Evolutionary conservation across 768 basidiomycete species (phyloP).

Genomic region (Leccinum aurantiacum): DNA sequence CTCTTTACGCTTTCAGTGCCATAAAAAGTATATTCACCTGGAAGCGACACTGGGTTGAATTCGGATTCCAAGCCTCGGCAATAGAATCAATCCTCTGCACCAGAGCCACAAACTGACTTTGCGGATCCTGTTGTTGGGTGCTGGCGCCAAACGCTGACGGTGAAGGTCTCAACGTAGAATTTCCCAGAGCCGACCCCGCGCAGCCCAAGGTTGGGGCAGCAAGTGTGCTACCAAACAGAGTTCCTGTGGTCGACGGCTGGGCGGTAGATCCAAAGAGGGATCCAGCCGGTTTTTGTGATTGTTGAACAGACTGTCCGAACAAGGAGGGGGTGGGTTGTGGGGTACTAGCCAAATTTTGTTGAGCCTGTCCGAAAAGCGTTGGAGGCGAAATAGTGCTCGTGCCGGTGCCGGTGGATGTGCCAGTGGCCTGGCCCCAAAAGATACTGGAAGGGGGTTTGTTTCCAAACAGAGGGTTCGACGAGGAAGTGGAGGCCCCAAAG

Average conservation of each 20-base stretch:
- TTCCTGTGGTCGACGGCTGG: conserved; percentile 28
- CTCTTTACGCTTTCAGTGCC: too few species aligned
- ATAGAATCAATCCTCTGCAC: conserved; percentile 62
- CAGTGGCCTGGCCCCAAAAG: conserved; percentile 31
- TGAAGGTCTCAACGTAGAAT: conserved; percentile 34
- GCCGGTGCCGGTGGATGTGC: conserved; percentile 5
- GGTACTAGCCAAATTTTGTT: conserved; percentile 15
- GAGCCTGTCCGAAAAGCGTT: conserved; percentile 33
- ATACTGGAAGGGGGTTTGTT: conserved; percentile 32
- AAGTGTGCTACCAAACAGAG: conserved; percentile 38
- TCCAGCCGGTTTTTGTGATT: conserved; percentile 23
- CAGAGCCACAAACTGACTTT: conserved; percentile 54
- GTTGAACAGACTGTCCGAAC: conserved; percentile 24
- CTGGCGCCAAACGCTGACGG: conserved; percentile 36
- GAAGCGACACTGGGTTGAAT: conserved; percentile 70
- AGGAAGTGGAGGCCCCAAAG: conserved; percentile 29
- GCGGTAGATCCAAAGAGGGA: conserved; percentile 34
- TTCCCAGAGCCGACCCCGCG: conserved; percentile 28
- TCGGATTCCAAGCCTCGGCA: conserved; percentile 69
- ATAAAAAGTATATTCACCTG: conserved; percentile 48
- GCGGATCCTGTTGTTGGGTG: conserved; percentile 58
- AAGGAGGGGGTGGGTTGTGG: conserved; percentile 19
- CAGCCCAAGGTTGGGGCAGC: conserved; percentile 35
- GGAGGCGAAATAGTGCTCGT: conserved; percentile 21
- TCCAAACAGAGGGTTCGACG: conserved; percentile 38